phyloP scores from a whole-genome alignment of 2,329 filamentous ascomycete species.

The Microsporum ferrugineum region DNA sequence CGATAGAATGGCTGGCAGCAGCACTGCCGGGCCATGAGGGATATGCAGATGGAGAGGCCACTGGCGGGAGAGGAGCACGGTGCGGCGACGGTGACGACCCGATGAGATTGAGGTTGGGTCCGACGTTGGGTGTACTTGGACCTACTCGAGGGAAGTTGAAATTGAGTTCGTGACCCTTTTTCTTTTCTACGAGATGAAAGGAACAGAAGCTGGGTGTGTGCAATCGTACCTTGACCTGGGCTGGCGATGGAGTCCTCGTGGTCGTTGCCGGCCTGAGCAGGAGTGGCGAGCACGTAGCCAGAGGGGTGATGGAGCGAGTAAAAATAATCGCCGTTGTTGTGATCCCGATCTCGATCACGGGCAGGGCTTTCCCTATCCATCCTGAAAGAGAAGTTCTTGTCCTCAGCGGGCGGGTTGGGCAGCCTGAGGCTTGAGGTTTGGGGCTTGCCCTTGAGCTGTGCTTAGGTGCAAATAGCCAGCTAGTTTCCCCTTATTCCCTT shows the following conservation, averaged over 20 bases:
- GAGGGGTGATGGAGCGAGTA: not conserved
- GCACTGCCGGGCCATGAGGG: constrained; percentile 10
- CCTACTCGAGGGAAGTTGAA: not conserved
- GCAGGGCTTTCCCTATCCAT: constrained; percentile 2
- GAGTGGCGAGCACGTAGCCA: not conserved
- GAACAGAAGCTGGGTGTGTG: not conserved
- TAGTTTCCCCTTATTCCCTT: not conserved
- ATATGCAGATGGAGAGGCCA: constrained; percentile 7
- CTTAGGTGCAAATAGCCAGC: not conserved
- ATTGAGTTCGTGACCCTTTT: not conserved
- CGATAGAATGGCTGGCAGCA: constrained; percentile 2
- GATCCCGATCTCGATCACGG: not conserved
- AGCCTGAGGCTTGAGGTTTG: constrained; percentile 1
- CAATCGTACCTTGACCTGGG: not conserved
- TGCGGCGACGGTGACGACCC: not conserved
- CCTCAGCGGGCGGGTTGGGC: not conserved
- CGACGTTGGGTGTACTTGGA: not conserved
- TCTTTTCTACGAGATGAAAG: not conserved
- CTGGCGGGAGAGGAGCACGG: not conserved
- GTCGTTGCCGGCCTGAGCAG: not conserved
- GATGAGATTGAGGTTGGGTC: not conserved
- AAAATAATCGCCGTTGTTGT: not conserved
- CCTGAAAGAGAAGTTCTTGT: not conserved
- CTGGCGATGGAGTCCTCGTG: not conserved
- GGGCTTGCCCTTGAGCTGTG: constrained; percentile 1